Evolutionary conservation across 306 rosid species (phyloP).

Genomic region (Medicago lupulina): DNA sequence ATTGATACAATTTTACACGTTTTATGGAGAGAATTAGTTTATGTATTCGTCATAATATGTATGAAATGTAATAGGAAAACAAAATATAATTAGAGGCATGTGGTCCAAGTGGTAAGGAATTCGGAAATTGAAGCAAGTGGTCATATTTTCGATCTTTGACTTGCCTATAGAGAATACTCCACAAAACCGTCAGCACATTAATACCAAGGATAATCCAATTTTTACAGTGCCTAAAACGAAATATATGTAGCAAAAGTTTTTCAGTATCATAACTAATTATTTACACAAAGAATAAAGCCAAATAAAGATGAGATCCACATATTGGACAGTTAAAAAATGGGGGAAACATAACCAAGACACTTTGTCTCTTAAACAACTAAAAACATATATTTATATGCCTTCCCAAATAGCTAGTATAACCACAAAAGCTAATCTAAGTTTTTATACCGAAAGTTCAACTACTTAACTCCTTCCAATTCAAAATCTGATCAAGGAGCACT

Average conservation of each 20-base stretch:
- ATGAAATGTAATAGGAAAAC: too few species aligned
- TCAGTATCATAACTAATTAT: slow-evolving; percentile 47
- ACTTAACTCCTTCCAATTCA: slow-evolving; percentile 39
- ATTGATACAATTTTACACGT: too few species aligned
- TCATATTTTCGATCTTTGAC: too few species aligned
- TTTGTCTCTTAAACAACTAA: slow-evolving; percentile 59
- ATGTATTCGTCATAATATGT: too few species aligned
- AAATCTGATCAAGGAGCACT: slow-evolving; percentile 35
- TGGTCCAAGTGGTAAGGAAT: too few species aligned
- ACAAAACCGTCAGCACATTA: neutral
- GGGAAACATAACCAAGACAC: slow-evolving; percentile 38
- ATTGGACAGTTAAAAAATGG: slow-evolving; percentile 35
- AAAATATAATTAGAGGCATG: too few species aligned
- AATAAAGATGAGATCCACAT: slow-evolving; percentile 44
- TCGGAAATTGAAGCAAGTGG: too few species aligned
- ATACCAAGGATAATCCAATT: neutral
- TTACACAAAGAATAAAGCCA: slow-evolving; percentile 68
- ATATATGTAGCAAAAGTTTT: slow-evolving; percentile 27
- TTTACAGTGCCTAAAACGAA: slow-evolving; percentile 32
- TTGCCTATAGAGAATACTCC: neutral
- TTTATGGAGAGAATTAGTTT: too few species aligned
- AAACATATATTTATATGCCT: slow-evolving; percentile 59
- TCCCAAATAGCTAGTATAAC: slow-evolving; percentile 20
- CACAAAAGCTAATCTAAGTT: slow-evolving; percentile 34
- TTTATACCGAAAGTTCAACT: slow-evolving; percentile 42